These are phyloP conservation scores for Malassezia yamatoensis DNA, from an alignment of 1,284 basidiomycete species.

Conservation along the genomic window DNA sequence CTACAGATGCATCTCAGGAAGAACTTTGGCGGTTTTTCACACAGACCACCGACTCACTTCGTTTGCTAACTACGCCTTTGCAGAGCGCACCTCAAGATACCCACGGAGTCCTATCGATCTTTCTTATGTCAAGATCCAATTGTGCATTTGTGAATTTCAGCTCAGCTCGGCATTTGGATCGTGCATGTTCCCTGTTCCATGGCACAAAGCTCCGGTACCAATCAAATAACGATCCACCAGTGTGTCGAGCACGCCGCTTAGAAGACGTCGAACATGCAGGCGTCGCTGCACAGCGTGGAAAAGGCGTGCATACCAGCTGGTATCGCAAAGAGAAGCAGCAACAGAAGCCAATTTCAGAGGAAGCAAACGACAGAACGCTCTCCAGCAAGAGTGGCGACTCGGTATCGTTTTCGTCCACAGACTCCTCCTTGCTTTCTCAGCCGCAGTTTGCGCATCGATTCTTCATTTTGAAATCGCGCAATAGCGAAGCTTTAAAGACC, in stretches of 20 bases:
- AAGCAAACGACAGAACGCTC: neutral
- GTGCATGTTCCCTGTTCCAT: slow-evolving; percentile 65
- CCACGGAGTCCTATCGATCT: slow-evolving; percentile 65
- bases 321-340: slow-evolving; percentile 6
- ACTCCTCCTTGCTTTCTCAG: slow-evolving; percentile 59
- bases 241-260: slow-evolving; percentile 71
- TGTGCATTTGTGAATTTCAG: slow-evolving; percentile 88
- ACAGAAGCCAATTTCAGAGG: neutral
- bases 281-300: slow-evolving; percentile 78
- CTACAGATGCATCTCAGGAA: slow-evolving; percentile 67
- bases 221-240: slow-evolving; percentile 63
- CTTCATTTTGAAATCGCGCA: slow-evolving; percentile 76
- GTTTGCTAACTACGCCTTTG: neutral
- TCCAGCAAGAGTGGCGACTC: slow-evolving; percentile 17
- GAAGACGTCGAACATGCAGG: slow-evolving; percentile 82
- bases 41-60: neutral
- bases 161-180: slow-evolving; percentile 57
- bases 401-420: slow-evolving; percentile 37
- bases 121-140: slow-evolving; percentile 79
- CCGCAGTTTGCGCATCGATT: slow-evolving; percentile 72
- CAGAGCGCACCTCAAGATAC: neutral
- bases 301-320: slow-evolving; percentile 72
- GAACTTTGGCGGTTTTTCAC: slow-evolving; percentile 78
- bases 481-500: slow-evolving; percentile 67
- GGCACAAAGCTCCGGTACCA: slow-evolving; percentile 58